phyloP scores from a whole-genome alignment of 305 asterid species.

The Andrographis paniculata region DNA sequence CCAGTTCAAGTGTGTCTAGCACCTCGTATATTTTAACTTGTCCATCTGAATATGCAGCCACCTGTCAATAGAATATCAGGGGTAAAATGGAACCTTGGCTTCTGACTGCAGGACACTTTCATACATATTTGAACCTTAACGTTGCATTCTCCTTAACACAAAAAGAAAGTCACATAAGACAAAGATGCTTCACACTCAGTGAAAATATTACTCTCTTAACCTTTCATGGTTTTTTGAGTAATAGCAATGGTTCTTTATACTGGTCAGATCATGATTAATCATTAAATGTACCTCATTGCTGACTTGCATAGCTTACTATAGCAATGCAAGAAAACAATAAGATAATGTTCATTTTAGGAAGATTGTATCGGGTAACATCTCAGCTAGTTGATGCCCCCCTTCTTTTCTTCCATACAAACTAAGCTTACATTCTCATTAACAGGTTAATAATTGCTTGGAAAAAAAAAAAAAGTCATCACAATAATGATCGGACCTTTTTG shows the following conservation, averaged over 20 bases:
- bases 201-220: too few species aligned
- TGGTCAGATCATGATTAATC: conserved; percentile 7
- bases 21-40: conserved; percentile 71
- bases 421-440: background rate
- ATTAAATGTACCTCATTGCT: conserved; percentile 36
- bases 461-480: background rate
- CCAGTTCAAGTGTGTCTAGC: conserved; percentile 67
- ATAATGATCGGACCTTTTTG: background rate
- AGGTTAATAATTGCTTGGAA: background rate
- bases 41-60: conserved; percentile 82
- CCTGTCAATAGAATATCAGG: conserved; percentile 31
- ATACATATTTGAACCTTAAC: background rate
- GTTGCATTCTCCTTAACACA: background rate
- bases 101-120: background rate
- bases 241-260: too few species aligned
- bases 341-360: conserved; percentile 58
- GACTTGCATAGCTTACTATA: conserved; percentile 41
- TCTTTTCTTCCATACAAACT: conserved; percentile 58
- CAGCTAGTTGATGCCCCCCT: conserved; percentile 61
- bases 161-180: too few species aligned
- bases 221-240: background rate
- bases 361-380: conserved; percentile 66
- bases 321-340: conserved; percentile 28
- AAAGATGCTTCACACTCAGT: too few species aligned
- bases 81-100: background rate